Base-by-base conservation (phyloP, 2,329 filamentous ascomycete species). In the Albifimbria verrucaria region DNA sequence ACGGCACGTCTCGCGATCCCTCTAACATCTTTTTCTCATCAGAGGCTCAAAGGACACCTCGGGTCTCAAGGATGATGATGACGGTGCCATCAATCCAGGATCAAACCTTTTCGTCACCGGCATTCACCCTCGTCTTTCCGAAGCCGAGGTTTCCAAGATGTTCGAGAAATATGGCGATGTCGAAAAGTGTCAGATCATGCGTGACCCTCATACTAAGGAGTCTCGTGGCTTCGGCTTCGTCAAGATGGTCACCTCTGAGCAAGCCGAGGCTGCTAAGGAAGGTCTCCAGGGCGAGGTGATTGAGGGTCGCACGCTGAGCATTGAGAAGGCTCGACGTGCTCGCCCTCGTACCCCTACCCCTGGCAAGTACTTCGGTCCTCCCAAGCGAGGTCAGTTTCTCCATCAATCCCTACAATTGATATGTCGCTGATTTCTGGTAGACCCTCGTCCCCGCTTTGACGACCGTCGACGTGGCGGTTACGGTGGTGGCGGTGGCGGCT, bases 131-230 rank as follows among this genome's bases (percentile, higher is more conserved):
- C 89, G 90, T 65, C 83, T 99, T 61, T 87, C 83, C 47, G 94
- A 99, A 73, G 83, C 87, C 17, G 94, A 97, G 69, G 90, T 99
- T 57, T 89, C 89, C 51, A 92, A 92, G 71, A 87, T 99, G 61
- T 99, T 99, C 68, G 92, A 97, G 77, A 99, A 97, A 77, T 97
- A 97, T 67, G 94, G 94, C 63, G 92, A 96, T 70, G 94, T 99
- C 50, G 93, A 97, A 77, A 97, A 95, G 77, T 97, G 93, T 79
- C 95, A 97, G 73, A 99, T 99, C 77, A 99, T 99, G 94, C 86
- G 93, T 68, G 94, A 99, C 69, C 94, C 94, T 57, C 94, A 99
- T 75, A 95, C 90, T 67, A 96, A 96, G 77, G 94, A 99, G 76
- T 97, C 93, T 63, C 94, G 94, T 74, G 94, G 94, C 61, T 99